Evolutionary conservation across 306 rosid genomes (phyloP).

Genomic region (Casuarina equisetifolia): DNA sequence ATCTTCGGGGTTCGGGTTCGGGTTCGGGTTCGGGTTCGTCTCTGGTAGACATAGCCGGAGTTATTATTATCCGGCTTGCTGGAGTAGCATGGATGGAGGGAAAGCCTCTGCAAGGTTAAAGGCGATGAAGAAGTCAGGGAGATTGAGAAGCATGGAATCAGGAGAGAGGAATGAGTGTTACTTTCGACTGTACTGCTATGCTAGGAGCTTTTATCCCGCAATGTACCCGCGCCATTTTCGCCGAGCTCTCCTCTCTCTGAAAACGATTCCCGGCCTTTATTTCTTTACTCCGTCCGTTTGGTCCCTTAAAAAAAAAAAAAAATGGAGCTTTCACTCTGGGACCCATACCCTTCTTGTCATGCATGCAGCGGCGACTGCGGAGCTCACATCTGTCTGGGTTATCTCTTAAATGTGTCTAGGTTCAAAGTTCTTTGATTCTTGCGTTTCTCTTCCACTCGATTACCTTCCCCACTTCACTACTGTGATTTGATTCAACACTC

Average conservation of each 20-base stretch:
- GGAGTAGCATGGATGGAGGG: conserved; percentile 35
- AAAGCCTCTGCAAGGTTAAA: conserved; percentile 23
- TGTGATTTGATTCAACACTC: too few species aligned
- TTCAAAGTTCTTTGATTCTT: too few species aligned
- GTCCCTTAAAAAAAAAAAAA: too few species aligned
- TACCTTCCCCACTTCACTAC: neutral
- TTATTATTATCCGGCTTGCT: conserved; percentile 19
- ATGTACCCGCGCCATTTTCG: neutral
- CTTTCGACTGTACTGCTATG: neutral
- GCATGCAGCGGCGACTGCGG: too few species aligned
- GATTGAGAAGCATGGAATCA: neutral
- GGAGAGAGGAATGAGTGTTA: neutral
- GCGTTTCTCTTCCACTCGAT: neutral
- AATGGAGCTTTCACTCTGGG: too few species aligned
- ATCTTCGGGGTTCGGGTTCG: conserved; percentile 46
- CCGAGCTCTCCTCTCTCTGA: neutral
- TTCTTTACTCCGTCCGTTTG: neutral
- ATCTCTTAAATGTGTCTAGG: too few species aligned
- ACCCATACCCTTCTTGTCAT: too few species aligned
- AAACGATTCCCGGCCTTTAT: neutral
- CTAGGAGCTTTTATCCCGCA: neutral
- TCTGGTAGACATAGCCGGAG: conserved; percentile 8
- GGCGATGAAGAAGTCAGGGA: neutral
- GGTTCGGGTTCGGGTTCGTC: conserved; percentile 26
- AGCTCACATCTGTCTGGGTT: too few species aligned